Evolutionary conservation across 106 monocot genomes (phyloP).

Genomic region (Dendrobium huoshanense): DNA sequence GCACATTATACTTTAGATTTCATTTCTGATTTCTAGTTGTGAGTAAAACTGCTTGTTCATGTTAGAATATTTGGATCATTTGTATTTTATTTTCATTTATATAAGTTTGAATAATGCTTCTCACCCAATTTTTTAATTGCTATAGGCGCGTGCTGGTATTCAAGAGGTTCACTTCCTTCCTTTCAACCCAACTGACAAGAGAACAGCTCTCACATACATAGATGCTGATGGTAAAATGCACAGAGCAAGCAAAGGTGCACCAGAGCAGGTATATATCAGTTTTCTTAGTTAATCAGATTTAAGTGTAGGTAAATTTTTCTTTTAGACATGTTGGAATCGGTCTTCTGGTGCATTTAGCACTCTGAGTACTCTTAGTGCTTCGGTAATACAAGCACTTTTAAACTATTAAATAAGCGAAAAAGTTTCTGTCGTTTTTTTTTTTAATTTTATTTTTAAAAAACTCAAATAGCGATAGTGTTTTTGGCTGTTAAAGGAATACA

Average conservation of each 20-base stretch:
- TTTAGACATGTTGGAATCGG: not conserved
- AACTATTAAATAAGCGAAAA: not conserved
- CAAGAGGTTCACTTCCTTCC: conserved; percentile 54
- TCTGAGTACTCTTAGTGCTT: not conserved
- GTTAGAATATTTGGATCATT: not conserved
- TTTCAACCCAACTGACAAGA: conserved; percentile 56
- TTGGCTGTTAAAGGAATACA: not conserved
- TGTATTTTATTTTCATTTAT: not conserved
- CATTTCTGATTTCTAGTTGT: not conserved
- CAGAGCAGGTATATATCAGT: conserved; percentile 36
- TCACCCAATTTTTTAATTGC: not conserved
- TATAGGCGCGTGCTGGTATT: conserved; percentile 43
- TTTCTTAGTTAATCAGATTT: not conserved
- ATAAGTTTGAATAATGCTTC: not conserved
- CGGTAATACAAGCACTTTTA: not conserved
- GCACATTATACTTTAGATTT: not conserved
- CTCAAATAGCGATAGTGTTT: not conserved
- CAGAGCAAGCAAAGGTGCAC: conserved; percentile 58
- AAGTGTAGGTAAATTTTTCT: not conserved
- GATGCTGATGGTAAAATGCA: conserved; percentile 53
- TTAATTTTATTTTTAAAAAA: not conserved
- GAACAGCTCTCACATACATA: conserved; percentile 56
- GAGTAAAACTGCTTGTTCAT: not conserved
- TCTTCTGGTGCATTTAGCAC: not conserved
- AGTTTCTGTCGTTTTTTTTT: not conserved